A percentile compares a stretch with the other conserved stretches of the same genome.
Conservation (phyloP, 139 green algal species). For the Chlamydomonas incerta region DNA sequence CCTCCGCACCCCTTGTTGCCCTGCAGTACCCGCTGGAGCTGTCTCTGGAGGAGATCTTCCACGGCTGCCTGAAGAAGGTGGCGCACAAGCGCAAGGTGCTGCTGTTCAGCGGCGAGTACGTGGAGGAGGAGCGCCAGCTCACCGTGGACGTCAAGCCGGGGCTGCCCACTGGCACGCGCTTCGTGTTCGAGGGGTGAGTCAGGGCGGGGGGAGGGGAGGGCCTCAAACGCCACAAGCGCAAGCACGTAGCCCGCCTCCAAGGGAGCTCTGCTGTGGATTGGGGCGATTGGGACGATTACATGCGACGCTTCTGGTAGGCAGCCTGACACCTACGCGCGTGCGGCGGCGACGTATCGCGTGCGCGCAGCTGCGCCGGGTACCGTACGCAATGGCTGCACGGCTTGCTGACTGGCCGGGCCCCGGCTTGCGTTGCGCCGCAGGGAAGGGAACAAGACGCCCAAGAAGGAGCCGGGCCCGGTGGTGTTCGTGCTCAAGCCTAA, state of each 20-base stretch:
- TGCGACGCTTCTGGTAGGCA: too few species aligned
- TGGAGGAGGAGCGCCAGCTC: constrained; percentile 64
- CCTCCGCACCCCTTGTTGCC: too few species aligned
- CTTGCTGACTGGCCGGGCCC: too few species aligned
- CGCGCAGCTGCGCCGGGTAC: too few species aligned
- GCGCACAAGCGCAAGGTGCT: constrained; percentile 72
- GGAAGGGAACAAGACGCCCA: constrained; percentile 75
- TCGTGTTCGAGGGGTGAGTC: constrained; percentile 81
- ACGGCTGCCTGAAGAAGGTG: constrained; percentile 80
- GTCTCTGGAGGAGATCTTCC: constrained; percentile 80
- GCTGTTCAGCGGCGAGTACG: constrained; percentile 50
- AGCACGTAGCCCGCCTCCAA: too few species aligned
- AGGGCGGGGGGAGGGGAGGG: too few species aligned
- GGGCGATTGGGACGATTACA: too few species aligned
- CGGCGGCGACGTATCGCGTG: too few species aligned
- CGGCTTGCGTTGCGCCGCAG: constrained; percentile 33
- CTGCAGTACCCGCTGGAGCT: constrained; percentile 70
- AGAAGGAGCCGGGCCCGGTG: constrained; percentile 70
- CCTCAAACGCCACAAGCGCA: too few species aligned
- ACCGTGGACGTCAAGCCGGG: constrained; percentile 77
- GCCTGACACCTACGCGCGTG: too few species aligned
- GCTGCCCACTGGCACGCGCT: constrained; percentile 74
- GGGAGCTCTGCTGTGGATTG: too few species aligned
- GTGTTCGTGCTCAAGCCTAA: constrained; percentile 72
- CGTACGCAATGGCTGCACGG: too few species aligned